A percentile compares a stretch with the other conserved stretches of the same genome.
Evolutionary conservation across 306 rosid genomes (phyloP).

Genomic region (Glycine latifolia): DNA sequence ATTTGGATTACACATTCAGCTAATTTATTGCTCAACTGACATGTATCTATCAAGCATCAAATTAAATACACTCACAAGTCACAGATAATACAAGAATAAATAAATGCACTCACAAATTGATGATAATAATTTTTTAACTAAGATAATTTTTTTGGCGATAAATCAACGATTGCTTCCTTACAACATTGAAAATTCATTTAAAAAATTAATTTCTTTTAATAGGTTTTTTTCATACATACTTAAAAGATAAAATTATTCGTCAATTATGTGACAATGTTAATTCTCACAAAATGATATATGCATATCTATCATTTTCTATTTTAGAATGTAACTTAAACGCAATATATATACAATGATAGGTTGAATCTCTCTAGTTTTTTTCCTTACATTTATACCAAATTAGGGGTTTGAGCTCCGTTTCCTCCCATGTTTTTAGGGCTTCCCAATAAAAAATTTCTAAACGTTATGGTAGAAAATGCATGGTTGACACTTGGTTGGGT

Average conservation of each 20-base stretch:
- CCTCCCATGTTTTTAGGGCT: neutral
- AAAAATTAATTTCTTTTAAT: too few species aligned
- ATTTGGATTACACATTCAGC: neutral
- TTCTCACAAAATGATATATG: neutral
- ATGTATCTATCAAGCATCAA: constrained; percentile 29
- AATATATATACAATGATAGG: neutral
- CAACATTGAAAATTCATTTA: too few species aligned
- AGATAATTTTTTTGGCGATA: too few species aligned
- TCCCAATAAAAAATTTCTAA: neutral
- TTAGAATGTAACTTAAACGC: neutral
- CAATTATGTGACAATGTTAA: too few species aligned
- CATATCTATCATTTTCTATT: neutral
- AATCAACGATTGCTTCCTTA: too few species aligned
- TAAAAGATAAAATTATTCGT: too few species aligned
- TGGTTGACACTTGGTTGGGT: constrained; percentile 7
- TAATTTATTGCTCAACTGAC: constrained; percentile 35
- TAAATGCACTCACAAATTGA: neutral
- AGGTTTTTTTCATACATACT: too few species aligned
- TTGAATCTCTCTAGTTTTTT: neutral
- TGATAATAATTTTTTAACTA: too few species aligned
- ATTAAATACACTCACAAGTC: neutral
- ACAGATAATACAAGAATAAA: neutral
- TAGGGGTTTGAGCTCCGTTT: constrained; percentile 26
- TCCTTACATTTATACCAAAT: neutral
- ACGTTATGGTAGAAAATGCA: constrained; percentile 24